phyloP scores from a whole-genome alignment of 768 basidiomycete genomes.

The Tylopilus sp. region DNA sequence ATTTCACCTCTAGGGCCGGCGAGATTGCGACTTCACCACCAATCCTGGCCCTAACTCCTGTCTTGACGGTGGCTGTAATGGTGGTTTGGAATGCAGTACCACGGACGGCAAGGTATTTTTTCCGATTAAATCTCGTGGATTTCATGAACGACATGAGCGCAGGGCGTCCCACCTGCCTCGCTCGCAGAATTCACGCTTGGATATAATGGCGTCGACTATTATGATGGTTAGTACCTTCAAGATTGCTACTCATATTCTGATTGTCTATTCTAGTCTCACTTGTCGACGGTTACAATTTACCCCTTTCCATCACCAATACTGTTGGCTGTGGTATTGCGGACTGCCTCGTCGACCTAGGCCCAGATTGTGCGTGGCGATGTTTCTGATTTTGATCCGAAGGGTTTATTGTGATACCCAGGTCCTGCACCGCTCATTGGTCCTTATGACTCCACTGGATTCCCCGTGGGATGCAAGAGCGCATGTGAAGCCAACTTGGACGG shows the following conservation, averaged over 20 bases:
- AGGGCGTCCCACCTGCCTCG: constrained; percentile 67
- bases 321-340: constrained; percentile 50
- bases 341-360: constrained; percentile 60
- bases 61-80: constrained; percentile 63
- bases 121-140: neutral
- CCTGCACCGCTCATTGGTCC: constrained; percentile 52
- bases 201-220: constrained; percentile 46
- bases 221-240: constrained; percentile 47
- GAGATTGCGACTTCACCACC: constrained; percentile 57
- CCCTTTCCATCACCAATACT: constrained; percentile 54
- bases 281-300: constrained; percentile 65
- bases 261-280: constrained; percentile 45
- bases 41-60: constrained; percentile 56
- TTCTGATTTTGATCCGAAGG: neutral
- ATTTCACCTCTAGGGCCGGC: constrained; percentile 37
- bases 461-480: constrained; percentile 61
- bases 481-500: constrained; percentile 42
- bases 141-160: neutral
- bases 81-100: constrained; percentile 51
- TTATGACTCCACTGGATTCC: constrained; percentile 47
- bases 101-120: constrained; percentile 44
- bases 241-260: neutral
- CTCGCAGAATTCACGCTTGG: constrained; percentile 68
- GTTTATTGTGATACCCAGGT: constrained; percentile 30
- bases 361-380: constrained; percentile 41